Evolutionary conservation across 805 yeast species (phyloP).

Genomic region (Starmerella etchellsii): DNA sequence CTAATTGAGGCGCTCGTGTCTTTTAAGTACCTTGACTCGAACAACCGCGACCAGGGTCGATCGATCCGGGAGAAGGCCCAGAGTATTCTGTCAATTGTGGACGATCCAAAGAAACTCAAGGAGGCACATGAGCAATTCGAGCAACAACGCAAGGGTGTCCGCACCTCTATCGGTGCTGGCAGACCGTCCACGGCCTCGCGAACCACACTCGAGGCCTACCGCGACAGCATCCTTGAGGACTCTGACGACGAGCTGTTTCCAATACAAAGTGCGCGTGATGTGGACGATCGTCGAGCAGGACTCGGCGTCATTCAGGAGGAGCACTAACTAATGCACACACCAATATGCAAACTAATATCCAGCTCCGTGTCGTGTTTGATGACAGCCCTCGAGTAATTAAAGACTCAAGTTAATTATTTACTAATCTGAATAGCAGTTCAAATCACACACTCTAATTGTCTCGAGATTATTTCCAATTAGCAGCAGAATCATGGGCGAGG

Average conservation of each 20-base stretch:
- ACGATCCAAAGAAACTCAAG: constrained; percentile 21
- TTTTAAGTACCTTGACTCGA: constrained; percentile 15
- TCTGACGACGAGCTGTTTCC: constrained; percentile 11
- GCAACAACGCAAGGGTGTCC: constrained; percentile 23
- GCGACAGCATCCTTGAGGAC: constrained; percentile 18
- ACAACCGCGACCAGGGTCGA: constrained; percentile 26
- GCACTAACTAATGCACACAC: no score
- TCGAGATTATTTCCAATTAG: no score
- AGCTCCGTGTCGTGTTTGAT: no score
- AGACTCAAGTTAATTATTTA: no score
- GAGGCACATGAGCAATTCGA: constrained; percentile 23
- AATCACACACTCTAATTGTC: no score
- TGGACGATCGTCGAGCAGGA: background rate
- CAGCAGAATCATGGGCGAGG: no score
- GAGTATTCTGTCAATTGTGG: constrained; percentile 20
- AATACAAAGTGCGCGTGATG: background rate
- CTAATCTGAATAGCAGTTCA: no score
- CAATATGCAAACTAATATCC: no score
- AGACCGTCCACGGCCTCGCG: constrained; percentile 19
- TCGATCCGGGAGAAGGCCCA: constrained; percentile 25
- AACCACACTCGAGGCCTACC: constrained; percentile 20
- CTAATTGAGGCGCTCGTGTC: constrained; percentile 10
- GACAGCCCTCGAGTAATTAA: no score
- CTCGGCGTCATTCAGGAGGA: constrained; percentile 12
- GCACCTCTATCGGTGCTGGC: constrained; percentile 21